A percentile compares a stretch with the other conserved stretches of the same genome.
phyloP scores from a whole-genome alignment of 2,329 filamentous ascomycete genomes.

The Colletotrichum salicis region DNA sequence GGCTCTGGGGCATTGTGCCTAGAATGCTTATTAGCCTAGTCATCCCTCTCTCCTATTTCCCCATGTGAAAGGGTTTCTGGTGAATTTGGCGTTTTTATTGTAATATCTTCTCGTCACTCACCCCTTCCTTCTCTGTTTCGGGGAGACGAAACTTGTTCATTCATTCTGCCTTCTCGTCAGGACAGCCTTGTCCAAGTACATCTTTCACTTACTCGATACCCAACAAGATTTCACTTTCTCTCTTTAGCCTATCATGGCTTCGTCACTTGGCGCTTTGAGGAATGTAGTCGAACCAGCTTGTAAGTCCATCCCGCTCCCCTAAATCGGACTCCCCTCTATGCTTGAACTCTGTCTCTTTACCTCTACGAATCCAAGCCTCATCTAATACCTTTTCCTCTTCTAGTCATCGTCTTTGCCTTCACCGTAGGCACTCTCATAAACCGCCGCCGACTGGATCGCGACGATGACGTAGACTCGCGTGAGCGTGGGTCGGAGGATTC shows the following conservation, averaged over 20 bases:
- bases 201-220: neutral
- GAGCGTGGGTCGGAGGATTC: conserved; percentile 32
- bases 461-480: conserved; percentile 27
- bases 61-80: neutral
- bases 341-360: neutral
- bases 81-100: conserved; percentile 8
- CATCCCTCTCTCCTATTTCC: conserved; percentile 5
- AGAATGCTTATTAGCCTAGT: conserved; percentile 25
- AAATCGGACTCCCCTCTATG: no score
- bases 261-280: conserved; percentile 23
- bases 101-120: conserved; percentile 8
- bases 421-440: conserved; percentile 36
- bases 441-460: conserved; percentile 21
- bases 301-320: neutral
- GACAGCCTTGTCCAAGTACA: neutral
- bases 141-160: neutral
- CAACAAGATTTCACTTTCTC: neutral
- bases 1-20: neutral
- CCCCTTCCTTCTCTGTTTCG: neutral
- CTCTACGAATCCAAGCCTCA: neutral
- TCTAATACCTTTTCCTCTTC: neutral
- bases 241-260: conserved; percentile 20
- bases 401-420: conserved; percentile 34
- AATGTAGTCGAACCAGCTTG: conserved; percentile 33
- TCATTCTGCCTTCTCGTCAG: neutral